Evolutionary conservation across 768 basidiomycete species (phyloP).

Genomic region (Lactarius trivialis): DNA sequence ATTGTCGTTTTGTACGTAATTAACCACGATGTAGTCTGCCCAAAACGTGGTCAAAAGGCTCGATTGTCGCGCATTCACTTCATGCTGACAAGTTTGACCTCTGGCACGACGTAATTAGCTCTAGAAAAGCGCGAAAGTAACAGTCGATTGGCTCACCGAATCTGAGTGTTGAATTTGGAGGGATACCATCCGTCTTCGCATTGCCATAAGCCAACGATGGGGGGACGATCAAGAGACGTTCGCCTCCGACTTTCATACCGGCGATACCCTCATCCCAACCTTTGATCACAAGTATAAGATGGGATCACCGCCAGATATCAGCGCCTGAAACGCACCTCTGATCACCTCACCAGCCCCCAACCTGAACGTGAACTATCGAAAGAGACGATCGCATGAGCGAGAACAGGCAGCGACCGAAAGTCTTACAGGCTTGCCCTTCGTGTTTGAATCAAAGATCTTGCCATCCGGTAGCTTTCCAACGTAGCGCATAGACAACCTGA

Average conservation of each 20-base stretch:
- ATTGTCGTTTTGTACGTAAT: conserved; percentile 23
- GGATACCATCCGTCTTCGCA: conserved; percentile 56
- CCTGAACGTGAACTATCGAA: conserved; percentile 59
- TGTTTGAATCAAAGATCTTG: conserved; percentile 73
- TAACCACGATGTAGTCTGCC: conserved; percentile 5
- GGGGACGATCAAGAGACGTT: conserved; percentile 74
- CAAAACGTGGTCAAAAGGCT: background rate
- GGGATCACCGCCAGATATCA: conserved; percentile 3
- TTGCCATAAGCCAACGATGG: conserved; percentile 66
- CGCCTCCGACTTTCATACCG: conserved; percentile 90
- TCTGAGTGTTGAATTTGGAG: conserved; percentile 69
- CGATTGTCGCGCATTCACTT: conserved; percentile 37
- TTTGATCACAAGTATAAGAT: conserved; percentile 25
- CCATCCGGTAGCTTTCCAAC: conserved; percentile 82
- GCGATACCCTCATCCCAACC: conserved; percentile 90
- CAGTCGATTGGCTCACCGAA: conserved; percentile 53
- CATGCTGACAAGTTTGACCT: conserved; percentile 66
- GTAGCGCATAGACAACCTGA: conserved; percentile 81
- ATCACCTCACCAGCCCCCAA: conserved; percentile 90
- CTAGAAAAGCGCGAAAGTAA: background rate
- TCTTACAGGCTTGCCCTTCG: conserved; percentile 79
- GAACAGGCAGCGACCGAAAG: conserved; percentile 3
- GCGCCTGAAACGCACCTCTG: conserved; percentile 47
- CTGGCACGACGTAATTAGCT: conserved; percentile 32
- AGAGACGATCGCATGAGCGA: conserved; percentile 11